Percentiles rank a stretch among this genome's conserved stretches.
These are phyloP conservation scores for Rachicladosporium sp. DNA, from an alignment of 2,329 filamentous ascomycete species.

Conservation along the genomic window DNA sequence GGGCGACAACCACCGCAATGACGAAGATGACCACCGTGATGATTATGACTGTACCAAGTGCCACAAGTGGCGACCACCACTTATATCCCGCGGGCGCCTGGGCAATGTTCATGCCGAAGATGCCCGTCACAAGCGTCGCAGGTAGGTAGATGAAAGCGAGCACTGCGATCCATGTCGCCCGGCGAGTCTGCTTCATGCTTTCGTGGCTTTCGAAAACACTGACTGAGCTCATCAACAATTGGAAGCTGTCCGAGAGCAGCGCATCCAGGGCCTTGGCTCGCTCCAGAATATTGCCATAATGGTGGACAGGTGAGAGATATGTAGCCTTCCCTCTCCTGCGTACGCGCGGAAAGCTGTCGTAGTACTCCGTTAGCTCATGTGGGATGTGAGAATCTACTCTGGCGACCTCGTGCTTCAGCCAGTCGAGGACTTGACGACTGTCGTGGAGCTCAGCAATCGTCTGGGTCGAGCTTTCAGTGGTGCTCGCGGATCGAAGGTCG, in stretches of 20 bases:
- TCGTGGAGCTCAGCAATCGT: too few species aligned
- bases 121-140: constrained; percentile 5
- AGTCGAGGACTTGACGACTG: too few species aligned
- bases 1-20: too few species aligned
- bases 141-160: constrained; percentile 7
- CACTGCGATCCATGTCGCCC: neutral
- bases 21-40: too few species aligned
- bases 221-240: neutral
- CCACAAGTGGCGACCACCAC: too few species aligned
- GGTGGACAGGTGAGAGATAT: neutral
- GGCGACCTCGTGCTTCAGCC: neutral
- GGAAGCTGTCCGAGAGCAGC: neutral
- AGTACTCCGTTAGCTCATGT: neutral
- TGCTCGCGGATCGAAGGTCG: too few species aligned
- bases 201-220: constrained; percentile 1
- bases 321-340: neutral
- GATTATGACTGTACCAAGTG: too few species aligned
- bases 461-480: too few species aligned
- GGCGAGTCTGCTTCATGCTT: neutral
- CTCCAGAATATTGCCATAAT: neutral
- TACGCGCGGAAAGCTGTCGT: neutral
- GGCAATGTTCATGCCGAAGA: constrained; percentile 8
- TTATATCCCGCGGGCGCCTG: neutral
- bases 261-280: neutral
- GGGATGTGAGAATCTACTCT: neutral